A percentile compares a stretch with the other conserved stretches of the same genome.
Evolutionary conservation across 2,329 filamentous ascomycete species (phyloP).

Genomic region (Cercospora beticola): DNA sequence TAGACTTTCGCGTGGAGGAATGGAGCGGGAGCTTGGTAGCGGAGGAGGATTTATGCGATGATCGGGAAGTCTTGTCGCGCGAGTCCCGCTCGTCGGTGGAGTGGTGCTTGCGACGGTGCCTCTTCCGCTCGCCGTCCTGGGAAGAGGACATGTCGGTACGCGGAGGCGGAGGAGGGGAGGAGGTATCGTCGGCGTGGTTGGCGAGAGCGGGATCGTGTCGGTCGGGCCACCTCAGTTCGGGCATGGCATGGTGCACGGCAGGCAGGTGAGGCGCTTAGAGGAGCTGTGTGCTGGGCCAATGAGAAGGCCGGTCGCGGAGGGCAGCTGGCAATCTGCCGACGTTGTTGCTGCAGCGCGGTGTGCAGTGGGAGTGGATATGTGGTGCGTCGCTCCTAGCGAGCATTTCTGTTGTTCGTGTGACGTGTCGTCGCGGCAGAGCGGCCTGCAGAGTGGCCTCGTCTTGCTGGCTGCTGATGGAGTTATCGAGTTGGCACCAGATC

Average conservation of each 20-base stretch:
- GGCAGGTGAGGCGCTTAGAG: background rate
- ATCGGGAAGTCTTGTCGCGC: conserved; percentile 31
- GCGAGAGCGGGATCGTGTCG: background rate
- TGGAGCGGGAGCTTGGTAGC: conserved; percentile 29
- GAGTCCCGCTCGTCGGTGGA: conserved; percentile 30
- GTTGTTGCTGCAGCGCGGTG: background rate
- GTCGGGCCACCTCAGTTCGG: conserved; percentile 6
- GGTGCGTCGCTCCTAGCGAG: background rate
- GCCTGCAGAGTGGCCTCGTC: background rate
- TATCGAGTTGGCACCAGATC: background rate
- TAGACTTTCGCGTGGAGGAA: conserved; percentile 26
- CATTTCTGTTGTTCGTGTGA: background rate
- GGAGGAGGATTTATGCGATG: conserved; percentile 31
- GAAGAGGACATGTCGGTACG: conserved; percentile 25
- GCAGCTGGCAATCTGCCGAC: background rate
- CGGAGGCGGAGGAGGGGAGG: background rate
- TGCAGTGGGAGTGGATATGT: background rate
- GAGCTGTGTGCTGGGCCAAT: conserved; percentile 6
- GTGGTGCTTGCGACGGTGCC: conserved; percentile 33
- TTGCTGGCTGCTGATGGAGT: background rate
- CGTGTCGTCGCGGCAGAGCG: background rate
- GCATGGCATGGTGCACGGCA: conserved; percentile 1
- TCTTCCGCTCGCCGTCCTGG: conserved; percentile 29
- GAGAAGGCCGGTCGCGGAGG: background rate
- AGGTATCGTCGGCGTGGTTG: background rate